Percentiles rank a stretch among this genome's conserved stretches.
These are phyloP conservation scores for Xerocomellus intermedius DNA, from an alignment of 768 basidiomycete genomes.

Conservation along the genomic window DNA sequence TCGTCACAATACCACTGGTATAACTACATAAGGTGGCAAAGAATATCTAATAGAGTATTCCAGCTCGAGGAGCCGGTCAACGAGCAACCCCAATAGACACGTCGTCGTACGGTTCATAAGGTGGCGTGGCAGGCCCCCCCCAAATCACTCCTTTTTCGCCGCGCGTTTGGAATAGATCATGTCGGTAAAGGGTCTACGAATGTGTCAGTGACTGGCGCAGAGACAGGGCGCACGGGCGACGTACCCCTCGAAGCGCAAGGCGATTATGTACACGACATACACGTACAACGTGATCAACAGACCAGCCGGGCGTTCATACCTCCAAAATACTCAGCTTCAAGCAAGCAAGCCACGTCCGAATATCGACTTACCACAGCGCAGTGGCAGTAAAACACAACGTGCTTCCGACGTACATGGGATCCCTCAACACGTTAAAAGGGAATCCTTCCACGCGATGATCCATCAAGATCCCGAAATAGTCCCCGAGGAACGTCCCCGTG, in stretches of 20 bases:
- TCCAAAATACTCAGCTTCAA: constrained; percentile 26
- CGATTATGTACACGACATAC: constrained; percentile 79
- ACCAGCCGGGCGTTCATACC: constrained; percentile 86
- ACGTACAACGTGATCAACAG: constrained; percentile 78
- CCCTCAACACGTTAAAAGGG: constrained; percentile 89
- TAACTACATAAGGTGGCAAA: not conserved
- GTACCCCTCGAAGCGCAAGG: constrained; percentile 88
- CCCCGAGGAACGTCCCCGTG: constrained; percentile 88
- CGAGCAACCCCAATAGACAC: not conserved
- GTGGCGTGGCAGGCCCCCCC: not conserved
- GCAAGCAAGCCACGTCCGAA: not conserved
- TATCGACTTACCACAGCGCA: constrained; percentile 71
- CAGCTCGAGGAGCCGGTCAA: not conserved
- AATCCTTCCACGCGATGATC: constrained; percentile 91
- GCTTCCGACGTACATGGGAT: constrained; percentile 98
- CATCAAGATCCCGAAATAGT: constrained; percentile 87
- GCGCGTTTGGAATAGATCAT: constrained; percentile 71
- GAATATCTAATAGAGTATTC: not conserved
- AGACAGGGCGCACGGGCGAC: constrained; percentile 26
- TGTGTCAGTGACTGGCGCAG: not conserved
- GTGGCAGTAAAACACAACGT: constrained; percentile 86
- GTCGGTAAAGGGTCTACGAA: constrained; percentile 67
- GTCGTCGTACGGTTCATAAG: not conserved
- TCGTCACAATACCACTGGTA: not conserved
- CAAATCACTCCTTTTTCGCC: constrained; percentile 19